Evolutionary conservation across 1,284 basidiomycete genomes (phyloP).

Genomic region (Termitomyces sp.): DNA sequence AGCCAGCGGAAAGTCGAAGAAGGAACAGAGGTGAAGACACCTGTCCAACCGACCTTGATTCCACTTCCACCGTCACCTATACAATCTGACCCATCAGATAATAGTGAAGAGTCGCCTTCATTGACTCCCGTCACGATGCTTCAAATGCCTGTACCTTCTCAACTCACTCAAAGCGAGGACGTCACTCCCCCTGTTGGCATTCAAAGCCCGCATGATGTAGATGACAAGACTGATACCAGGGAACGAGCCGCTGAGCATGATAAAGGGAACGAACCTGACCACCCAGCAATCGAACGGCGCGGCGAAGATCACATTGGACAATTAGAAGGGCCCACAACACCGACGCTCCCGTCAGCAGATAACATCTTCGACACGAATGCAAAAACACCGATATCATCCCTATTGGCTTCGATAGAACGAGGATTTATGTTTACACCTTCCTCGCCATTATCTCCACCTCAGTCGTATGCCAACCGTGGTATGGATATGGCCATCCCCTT

Average conservation of each 20-base stretch:
- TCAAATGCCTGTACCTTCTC: background rate
- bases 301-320: background rate
- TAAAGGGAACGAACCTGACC: background rate
- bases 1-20: background rate
- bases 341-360: constrained; percentile 6
- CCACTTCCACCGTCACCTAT: constrained; percentile 21
- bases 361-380: constrained; percentile 13
- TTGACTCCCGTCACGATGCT: constrained; percentile 4
- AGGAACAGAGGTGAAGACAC: background rate
- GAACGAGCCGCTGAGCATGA: background rate
- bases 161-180: background rate
- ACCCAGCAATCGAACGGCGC: background rate
- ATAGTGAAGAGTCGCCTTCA: constrained; percentile 8
- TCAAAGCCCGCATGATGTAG: background rate
- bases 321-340: constrained; percentile 3
- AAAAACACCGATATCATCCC: constrained; percentile 62
- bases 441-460: constrained; percentile 54
- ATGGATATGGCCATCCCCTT: constrained; percentile 7
- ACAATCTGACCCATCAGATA: background rate
- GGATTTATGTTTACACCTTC: constrained; percentile 63
- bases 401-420: constrained; percentile 62
- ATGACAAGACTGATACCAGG: background rate
- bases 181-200: background rate
- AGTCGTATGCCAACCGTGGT: constrained; percentile 35
- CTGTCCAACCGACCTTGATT: constrained; percentile 12